Percentiles rank a stretch among this genome's conserved stretches.
phyloP scores from a whole-genome alignment of 192 early-diverging fungal genomes.

The Coemansia erecta region DNA sequence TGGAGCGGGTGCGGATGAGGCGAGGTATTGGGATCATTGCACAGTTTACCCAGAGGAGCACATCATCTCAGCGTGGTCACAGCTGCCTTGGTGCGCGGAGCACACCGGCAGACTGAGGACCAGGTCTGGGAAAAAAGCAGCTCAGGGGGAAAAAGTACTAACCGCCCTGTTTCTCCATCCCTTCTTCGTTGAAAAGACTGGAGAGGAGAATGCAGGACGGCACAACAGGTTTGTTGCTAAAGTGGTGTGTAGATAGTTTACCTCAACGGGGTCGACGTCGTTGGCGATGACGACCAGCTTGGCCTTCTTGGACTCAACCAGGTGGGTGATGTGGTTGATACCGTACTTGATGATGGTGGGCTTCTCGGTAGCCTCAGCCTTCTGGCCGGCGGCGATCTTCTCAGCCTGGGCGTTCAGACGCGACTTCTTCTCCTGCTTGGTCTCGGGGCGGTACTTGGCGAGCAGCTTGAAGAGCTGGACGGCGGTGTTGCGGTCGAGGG shows the following conservation, averaged over 20 bases:
- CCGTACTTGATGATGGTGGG: conserved; percentile 97
- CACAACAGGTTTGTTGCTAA: neutral
- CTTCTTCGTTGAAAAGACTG: neutral
- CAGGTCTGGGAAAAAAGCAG: neutral
- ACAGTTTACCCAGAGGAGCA: conserved; percentile 30
- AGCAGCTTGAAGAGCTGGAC: conserved; percentile 97
- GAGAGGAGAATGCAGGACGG: neutral
- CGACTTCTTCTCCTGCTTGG: conserved; percentile 91
- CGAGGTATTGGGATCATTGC: conserved; percentile 41
- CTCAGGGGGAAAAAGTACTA: conserved; percentile 19
- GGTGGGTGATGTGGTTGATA: conserved; percentile 98
- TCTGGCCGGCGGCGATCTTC: conserved; percentile 82
- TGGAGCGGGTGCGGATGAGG: neutral
- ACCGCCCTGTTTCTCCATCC: conserved; percentile 5
- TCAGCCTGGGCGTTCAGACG: conserved; percentile 88
- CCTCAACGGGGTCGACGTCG: conserved; percentile 99
- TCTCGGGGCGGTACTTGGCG: conserved; percentile 99
- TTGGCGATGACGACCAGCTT: conserved; percentile 98
- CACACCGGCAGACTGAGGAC: neutral
- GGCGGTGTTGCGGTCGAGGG: conserved; percentile 98
- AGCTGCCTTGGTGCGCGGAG: neutral
- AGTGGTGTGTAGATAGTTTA: conserved; percentile 15
- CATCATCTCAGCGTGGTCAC: neutral
- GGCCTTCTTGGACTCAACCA: conserved; percentile 99
- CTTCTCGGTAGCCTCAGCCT: conserved; percentile 87